phyloP scores from a whole-genome alignment of 192 early-diverging fungal species.

The Umbelopsis sp. region DNA sequence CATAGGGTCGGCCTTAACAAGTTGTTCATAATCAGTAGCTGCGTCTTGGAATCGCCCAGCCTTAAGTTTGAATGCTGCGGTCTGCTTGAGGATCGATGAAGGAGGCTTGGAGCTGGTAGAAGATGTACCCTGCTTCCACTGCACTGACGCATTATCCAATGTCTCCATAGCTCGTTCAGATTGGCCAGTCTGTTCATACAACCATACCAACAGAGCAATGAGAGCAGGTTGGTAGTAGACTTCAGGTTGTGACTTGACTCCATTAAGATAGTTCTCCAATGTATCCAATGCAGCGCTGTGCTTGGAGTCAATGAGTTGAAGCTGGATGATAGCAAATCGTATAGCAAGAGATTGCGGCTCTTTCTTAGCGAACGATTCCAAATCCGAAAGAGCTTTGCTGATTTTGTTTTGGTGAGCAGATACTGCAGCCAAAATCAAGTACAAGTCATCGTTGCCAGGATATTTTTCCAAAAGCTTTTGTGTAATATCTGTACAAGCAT shows the following conservation, averaged over 20 bases:
- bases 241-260: conserved; percentile 9
- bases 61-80: conserved; percentile 70
- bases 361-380: conserved; percentile 43
- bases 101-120: conserved; percentile 24
- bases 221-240: conserved; percentile 58
- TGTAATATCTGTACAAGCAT: conserved; percentile 53
- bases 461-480: conserved; percentile 56
- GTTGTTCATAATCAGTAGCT: conserved; percentile 66
- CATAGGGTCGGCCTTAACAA: conserved; percentile 65
- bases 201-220: conserved; percentile 71
- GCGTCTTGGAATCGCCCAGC: conserved; percentile 60
- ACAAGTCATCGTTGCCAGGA: conserved; percentile 60
- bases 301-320: conserved; percentile 53
- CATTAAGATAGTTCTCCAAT: conserved; percentile 45
- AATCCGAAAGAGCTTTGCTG: conserved; percentile 56
- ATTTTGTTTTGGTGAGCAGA: conserved; percentile 57
- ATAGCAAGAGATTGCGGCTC: conserved; percentile 53
- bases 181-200: conserved; percentile 67
- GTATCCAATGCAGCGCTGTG: conserved; percentile 50
- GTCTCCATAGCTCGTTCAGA: conserved; percentile 57
- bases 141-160: conserved; percentile 56
- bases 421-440: conserved; percentile 59
- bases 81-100: conserved; percentile 57
- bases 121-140: conserved; percentile 51
- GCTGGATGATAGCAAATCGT: conserved; percentile 65